Conservation (phyloP, 805 yeast genomes). For the Ogataea nakhonphanomensis region DNA sequence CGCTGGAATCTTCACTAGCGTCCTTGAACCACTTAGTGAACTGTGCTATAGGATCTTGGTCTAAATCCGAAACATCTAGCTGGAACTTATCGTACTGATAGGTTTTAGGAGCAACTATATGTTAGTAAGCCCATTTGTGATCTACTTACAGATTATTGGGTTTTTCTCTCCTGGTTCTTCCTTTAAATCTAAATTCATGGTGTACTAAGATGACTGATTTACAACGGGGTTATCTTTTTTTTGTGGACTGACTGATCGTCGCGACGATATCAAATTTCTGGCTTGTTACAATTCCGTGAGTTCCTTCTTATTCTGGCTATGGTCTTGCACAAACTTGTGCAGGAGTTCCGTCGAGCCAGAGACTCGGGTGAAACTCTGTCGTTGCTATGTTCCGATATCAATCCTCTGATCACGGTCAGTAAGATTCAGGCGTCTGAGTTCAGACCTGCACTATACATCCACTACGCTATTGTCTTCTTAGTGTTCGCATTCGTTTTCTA, state of each 20-base stretch:
- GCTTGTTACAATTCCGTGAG: slow-evolving; percentile 1
- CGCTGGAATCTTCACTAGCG: slow-evolving; percentile 52
- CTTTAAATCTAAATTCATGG: slow-evolving; percentile 24
- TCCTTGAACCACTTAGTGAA: slow-evolving; percentile 84
- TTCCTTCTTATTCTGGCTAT: slow-evolving; percentile 5
- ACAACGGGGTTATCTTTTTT: slow-evolving; percentile 5
- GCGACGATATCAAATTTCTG: neutral
- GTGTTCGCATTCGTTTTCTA: slow-evolving; percentile 24
- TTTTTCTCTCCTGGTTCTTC: slow-evolving; percentile 21
- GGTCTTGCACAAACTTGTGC: slow-evolving; percentile 8
- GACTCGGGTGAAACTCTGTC: slow-evolving; percentile 14
- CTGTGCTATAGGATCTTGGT: slow-evolving; percentile 64
- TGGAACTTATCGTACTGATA: slow-evolving; percentile 77
- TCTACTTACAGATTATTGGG: slow-evolving; percentile 30
- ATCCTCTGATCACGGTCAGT: slow-evolving; percentile 13
- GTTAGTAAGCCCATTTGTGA: neutral
- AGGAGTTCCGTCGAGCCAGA: slow-evolving; percentile 16
- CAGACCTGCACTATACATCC: slow-evolving; percentile 11
- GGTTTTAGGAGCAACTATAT: slow-evolving; percentile 73
- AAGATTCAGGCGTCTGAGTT: slow-evolving; percentile 4
- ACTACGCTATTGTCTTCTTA: slow-evolving; percentile 18
- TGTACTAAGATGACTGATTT: neutral
- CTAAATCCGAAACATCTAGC: slow-evolving; percentile 52
- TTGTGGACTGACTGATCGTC: slow-evolving; percentile 4
- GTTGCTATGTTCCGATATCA: slow-evolving; percentile 9